Conservation (phyloP, 257 asterid genomes). For the Ehretia macrophylla region DNA sequence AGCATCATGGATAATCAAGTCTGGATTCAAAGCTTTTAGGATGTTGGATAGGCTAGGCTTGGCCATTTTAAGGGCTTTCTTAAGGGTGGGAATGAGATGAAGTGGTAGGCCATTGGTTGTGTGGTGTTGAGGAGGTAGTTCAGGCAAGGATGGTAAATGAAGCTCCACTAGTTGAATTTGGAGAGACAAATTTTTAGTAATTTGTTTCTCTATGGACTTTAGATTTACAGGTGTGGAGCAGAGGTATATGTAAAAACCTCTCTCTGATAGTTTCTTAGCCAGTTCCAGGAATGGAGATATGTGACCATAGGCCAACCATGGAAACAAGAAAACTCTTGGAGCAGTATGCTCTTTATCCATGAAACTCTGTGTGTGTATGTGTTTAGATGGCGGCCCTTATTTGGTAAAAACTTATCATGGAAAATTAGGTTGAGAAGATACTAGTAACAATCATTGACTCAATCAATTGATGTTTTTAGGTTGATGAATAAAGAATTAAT, state of each 20-base stretch:
- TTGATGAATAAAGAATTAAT: too few species aligned
- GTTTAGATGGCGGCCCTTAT: too few species aligned
- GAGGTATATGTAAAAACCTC: slow-evolving; percentile 23
- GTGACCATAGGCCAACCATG: slow-evolving; percentile 62
- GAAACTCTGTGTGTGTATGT: too few species aligned
- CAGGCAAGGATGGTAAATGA: slow-evolving; percentile 29
- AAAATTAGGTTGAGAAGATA: too few species aligned
- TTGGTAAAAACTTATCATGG: too few species aligned
- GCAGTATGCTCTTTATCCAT: slow-evolving; percentile 13
- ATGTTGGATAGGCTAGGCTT: slow-evolving; percentile 25
- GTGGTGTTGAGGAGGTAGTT: slow-evolving; percentile 44
- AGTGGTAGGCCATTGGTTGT: slow-evolving; percentile 60
- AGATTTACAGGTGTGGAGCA: slow-evolving; percentile 48
- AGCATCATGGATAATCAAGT: slow-evolving; percentile 37
- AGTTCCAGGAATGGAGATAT: slow-evolving; percentile 47
- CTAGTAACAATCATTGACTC: too few species aligned
- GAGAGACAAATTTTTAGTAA: slow-evolving; percentile 1
- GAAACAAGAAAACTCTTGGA: slow-evolving; percentile 35
- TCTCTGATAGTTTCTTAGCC: slow-evolving; percentile 35
- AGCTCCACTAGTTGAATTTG: slow-evolving; percentile 35
- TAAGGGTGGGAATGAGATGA: slow-evolving; percentile 35
- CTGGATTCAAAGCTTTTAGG: slow-evolving; percentile 25
- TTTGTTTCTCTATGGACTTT: slow-evolving; percentile 25
- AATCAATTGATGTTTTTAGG: too few species aligned
- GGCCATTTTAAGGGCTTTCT: slow-evolving; percentile 23